Evolutionary conservation across 129 eudicot species (phyloP).

Genomic region (Artemisia argyi): DNA sequence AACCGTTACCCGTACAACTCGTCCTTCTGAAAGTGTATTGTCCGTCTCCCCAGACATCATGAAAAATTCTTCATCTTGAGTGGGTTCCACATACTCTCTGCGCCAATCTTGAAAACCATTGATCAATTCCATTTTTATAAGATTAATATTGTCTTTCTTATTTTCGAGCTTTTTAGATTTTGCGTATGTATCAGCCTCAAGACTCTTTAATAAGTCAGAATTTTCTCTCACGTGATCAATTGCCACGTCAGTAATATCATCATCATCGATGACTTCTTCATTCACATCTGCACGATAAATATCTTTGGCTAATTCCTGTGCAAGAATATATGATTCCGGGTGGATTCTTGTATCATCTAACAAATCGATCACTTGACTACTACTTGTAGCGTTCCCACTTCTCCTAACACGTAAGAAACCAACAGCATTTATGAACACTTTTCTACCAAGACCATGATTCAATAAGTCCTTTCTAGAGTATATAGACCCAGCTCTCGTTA

Average conservation of each 20-base stretch:
- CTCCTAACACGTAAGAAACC: conserved; percentile 87
- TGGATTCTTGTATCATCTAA: conserved; percentile 92
- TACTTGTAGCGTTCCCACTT: conserved; percentile 77
- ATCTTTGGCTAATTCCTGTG: conserved; percentile 89
- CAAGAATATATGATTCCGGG: conserved; percentile 85
- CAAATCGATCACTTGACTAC: conserved; percentile 71
- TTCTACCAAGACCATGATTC: conserved; percentile 82
- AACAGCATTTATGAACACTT: conserved; percentile 81
- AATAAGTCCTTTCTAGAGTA: conserved; percentile 74
- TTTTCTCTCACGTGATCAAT: conserved; percentile 74
- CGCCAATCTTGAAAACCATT: conserved; percentile 85
- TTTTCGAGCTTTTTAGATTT: conserved; percentile 55
- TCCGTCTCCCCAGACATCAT: conserved; percentile 92
- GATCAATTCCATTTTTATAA: conserved; percentile 65
- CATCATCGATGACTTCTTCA: conserved; percentile 56
- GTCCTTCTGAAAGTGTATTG: conserved; percentile 71
- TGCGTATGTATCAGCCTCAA: conserved; percentile 67
- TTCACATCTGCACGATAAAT: conserved; percentile 57
- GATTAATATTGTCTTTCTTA: conserved; percentile 66
- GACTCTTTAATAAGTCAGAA: conserved; percentile 56
- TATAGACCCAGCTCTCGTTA: conserved; percentile 72
- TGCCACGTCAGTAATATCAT: conserved; percentile 73
- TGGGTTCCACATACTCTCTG: conserved; percentile 66
- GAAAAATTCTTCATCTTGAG: conserved; percentile 78
- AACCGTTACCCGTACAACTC: conserved; percentile 74